Percentiles rank a stretch among this genome's conserved stretches.
phyloP scores from a whole-genome alignment of 1,284 basidiomycete genomes.

The Ganoderma multipileum region DNA sequence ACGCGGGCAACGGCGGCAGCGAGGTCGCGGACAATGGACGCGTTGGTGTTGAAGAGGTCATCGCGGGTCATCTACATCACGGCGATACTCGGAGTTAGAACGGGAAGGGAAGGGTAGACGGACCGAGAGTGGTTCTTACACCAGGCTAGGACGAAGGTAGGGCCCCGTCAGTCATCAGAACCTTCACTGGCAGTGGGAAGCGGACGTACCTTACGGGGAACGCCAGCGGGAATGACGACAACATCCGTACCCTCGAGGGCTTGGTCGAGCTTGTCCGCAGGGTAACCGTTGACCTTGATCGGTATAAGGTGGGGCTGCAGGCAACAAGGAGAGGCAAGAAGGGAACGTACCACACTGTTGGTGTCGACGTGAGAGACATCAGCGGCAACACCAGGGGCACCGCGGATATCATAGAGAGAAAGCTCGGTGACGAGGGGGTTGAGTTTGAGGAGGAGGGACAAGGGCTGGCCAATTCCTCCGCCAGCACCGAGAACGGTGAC shows the following conservation, averaged over 20 bases:
- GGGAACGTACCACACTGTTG: conserved; percentile 71
- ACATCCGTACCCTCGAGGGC: conserved; percentile 89
- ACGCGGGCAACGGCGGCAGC: conserved; percentile 89
- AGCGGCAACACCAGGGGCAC: conserved; percentile 91
- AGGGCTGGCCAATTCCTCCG: conserved; percentile 92
- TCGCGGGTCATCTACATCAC: conserved; percentile 88
- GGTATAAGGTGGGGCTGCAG: conserved; percentile 17
- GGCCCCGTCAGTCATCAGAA: conserved; percentile 30
- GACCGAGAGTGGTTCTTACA: conserved; percentile 54
- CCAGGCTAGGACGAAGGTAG: conserved; percentile 58
- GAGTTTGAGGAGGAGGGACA: conserved; percentile 88
- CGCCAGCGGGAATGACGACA: conserved; percentile 98
- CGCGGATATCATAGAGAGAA: conserved; percentile 91
- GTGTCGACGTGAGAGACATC: conserved; percentile 96
- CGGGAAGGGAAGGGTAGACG: conserved; percentile 27
- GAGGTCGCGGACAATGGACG: conserved; percentile 96
- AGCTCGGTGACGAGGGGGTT: conserved; percentile 83
- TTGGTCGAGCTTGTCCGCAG: conserved; percentile 85
- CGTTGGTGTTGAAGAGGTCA: conserved; percentile 98
- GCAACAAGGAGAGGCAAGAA: conserved; percentile 6
- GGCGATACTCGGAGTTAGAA: conserved; percentile 39
- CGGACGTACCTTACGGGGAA: conserved; percentile 85
- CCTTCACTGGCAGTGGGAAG: conserved; percentile 9
- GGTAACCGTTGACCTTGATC: conserved; percentile 78
- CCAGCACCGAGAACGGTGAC: conserved; percentile 93